A percentile compares a stretch with the other conserved stretches of the same genome.
Conservation (phyloP, 805 yeast species). For the Kazachstania africana region DNA sequence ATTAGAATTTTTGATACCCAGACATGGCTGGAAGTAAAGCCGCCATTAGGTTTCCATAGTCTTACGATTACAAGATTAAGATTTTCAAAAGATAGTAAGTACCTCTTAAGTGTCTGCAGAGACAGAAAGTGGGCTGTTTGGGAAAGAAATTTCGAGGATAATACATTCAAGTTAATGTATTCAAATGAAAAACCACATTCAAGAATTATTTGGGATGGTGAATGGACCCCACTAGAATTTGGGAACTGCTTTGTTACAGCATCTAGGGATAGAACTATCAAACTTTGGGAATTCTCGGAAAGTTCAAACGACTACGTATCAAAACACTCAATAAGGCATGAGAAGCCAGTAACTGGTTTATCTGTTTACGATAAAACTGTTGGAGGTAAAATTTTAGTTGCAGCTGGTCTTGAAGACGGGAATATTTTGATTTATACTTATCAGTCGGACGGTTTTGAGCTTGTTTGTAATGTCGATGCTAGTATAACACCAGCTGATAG, state of each 20-base stretch:
- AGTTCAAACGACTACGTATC: conserved; percentile 29
- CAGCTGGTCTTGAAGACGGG: conserved; percentile 68
- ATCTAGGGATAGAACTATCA: conserved; percentile 73
- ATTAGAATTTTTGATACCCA: conserved; percentile 59
- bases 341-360: conserved; percentile 56
- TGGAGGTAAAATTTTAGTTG: conserved; percentile 30
- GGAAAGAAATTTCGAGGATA: conserved; percentile 32
- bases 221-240: conserved; percentile 56
- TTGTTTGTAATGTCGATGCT: conserved; percentile 27
- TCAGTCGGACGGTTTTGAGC: conserved; percentile 18
- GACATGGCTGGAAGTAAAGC: conserved; percentile 51
- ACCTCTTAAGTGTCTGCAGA: conserved; percentile 69
- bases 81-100: conserved; percentile 58
- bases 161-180: conserved; percentile 29
- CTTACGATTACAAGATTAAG: conserved; percentile 76
- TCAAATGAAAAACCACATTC: conserved; percentile 66
- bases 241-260: conserved; percentile 62
- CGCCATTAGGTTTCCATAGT: conserved; percentile 53
- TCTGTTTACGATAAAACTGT: conserved; percentile 32
- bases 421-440: conserved; percentile 35
- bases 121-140: conserved; percentile 81
- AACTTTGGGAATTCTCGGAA: conserved; percentile 48
- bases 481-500: conserved; percentile 47
- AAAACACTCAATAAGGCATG: conserved; percentile 33
- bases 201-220: conserved; percentile 91